These are phyloP conservation scores for Penicillium sp. DNA, from an alignment of 2,329 filamentous ascomycete genomes.

Conservation along the genomic window DNA sequence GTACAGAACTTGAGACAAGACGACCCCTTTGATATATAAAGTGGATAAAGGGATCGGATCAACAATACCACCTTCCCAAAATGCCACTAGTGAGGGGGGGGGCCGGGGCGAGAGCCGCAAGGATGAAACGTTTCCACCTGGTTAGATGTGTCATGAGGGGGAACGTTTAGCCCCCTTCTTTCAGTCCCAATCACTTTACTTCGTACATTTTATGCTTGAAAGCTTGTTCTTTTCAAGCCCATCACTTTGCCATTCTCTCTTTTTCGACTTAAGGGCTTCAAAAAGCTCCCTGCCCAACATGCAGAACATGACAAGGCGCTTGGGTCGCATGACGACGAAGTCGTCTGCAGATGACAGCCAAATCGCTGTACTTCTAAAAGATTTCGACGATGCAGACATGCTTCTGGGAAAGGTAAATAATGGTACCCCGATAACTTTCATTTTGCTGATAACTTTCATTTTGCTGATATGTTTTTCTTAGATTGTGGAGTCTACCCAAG, in stretches of 20 bases:
- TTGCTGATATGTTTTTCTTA: constrained; percentile 34
- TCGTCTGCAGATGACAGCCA: constrained; percentile 73
- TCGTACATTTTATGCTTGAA: background rate
- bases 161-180: background rate
- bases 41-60: background rate
- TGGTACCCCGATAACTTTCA: constrained; percentile 6
- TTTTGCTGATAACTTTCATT: constrained; percentile 6
- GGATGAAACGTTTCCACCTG: constrained; percentile 15
- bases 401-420: constrained; percentile 65
- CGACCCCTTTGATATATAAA: no score
- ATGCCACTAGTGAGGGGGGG: background rate
- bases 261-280: background rate
- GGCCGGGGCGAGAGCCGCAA: constrained; percentile 19
- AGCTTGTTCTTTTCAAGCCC: background rate
- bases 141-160: constrained; percentile 6
- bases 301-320: constrained; percentile 64
- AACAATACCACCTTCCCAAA: background rate
- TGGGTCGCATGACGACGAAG: constrained; percentile 66
- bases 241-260: background rate
- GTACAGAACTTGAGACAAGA: no score
- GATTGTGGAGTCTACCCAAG: constrained; percentile 72
- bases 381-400: constrained; percentile 77
- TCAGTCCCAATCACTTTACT: background rate
- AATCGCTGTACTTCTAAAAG: constrained; percentile 69
- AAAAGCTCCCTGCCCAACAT: constrained; percentile 25